Conservation (phyloP, 768 basidiomycete genomes). For the Pleurotus citrinopileatus region DNA sequence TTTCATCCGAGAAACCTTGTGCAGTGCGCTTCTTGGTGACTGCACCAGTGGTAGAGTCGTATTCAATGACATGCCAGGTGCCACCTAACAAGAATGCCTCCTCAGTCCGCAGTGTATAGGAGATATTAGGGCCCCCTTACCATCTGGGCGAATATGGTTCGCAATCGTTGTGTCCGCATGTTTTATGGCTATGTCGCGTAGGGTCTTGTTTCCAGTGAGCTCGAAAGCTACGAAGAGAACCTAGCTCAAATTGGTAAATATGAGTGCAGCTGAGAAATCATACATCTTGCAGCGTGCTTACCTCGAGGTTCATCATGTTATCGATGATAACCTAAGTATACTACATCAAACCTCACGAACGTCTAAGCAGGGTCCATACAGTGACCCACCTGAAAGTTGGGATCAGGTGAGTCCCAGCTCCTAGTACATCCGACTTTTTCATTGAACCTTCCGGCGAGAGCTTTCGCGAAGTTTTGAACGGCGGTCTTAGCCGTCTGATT, state of each 20-base stretch:
- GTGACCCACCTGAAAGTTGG: constrained; percentile 51
- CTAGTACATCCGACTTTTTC: constrained; percentile 63
- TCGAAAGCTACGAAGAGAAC: constrained; percentile 54
- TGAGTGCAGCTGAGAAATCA: not conserved
- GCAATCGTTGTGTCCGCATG: constrained; percentile 67
- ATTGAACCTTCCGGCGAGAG: constrained; percentile 56
- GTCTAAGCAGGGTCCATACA: not conserved
- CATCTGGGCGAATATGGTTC: constrained; percentile 65
- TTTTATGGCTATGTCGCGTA: constrained; percentile 55
- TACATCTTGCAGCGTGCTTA: not conserved
- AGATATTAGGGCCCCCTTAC: constrained; percentile 26
- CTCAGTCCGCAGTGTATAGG: not conserved
- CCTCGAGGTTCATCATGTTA: constrained; percentile 79
- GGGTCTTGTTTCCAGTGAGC: constrained; percentile 58
- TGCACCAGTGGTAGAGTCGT: constrained; percentile 59
- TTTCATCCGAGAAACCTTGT: constrained; percentile 59
- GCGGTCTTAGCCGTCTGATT: constrained; percentile 55
- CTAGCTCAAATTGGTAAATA: constrained; percentile 1
- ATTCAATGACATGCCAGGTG: constrained; percentile 64
- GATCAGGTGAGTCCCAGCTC: constrained; percentile 62
- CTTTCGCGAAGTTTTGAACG: constrained; percentile 54
- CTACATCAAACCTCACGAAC: not conserved
- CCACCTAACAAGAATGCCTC: constrained; percentile 30
- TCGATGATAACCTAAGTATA: constrained; percentile 64
- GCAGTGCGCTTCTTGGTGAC: constrained; percentile 56